Base-by-base conservation (phyloP, 257 asterid species). In the Catharanthus roseus region DNA sequence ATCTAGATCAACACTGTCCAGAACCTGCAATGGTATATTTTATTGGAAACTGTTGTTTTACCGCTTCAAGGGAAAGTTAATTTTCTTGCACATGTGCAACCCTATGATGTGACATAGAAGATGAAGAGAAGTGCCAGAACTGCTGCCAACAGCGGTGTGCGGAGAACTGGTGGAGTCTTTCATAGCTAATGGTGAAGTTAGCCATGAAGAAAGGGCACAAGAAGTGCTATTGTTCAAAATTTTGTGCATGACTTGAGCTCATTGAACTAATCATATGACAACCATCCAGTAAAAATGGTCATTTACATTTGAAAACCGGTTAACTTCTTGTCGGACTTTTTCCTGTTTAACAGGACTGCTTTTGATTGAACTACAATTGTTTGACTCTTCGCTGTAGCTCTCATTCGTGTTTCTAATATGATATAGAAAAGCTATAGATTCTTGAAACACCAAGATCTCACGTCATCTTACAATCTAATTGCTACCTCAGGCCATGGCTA, bases 401-500 rank as follows among this genome's bases (percentile, higher is more conserved):
- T 3, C 26, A 55, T 13, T 23, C 28, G 13, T 34, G n/a, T 57
- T 57, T 51, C 19, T n/a, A 13, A 49, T 12, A 57, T 57, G 54
- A 47, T 24, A 28, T 24, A 28, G 47, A 39, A 42, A 53, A 16
- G 33, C 8, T 21, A 0, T 4, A 54, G n/a, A 13, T 34, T 69
- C 21, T 23, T 23, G 0, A 10, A 53, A 23, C 39, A 23, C 15
- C 49, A n/a, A 5, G 36, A 66, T 42, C 3, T 26, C 36, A 33
- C 8, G 39, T 65, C 56, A 38, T 24, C 19, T 49, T 62, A 13
- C 49, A 8, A 53, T 65, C 18, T 66, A 49, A 3, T 47, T 50
- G 19, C 23, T 44, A 11, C 56, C 67, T 15, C 83, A 87, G 95
- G 85, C 42, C 47, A 65, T 68, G 31, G 75, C 69, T 56, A 74